Base-by-base conservation (phyloP, 2,329 filamentous ascomycete genomes). In the Hysterium pulicare region DNA sequence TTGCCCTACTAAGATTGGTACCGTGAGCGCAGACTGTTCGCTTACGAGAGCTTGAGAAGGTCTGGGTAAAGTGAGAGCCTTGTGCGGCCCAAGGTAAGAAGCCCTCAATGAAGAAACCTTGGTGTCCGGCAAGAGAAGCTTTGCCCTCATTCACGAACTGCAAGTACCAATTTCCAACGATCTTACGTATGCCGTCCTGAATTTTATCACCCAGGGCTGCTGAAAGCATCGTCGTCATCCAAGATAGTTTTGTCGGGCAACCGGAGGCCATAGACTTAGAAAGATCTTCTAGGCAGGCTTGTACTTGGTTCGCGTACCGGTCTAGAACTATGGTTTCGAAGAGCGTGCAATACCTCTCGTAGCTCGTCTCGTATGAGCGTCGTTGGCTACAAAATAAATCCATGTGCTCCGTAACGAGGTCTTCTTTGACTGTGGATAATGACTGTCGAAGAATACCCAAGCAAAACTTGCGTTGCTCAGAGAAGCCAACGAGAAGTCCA, bases 301-400 rank as follows among this genome's bases (percentile, higher is more conserved):
- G 53, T 2, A 74, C 67, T 44, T 76, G 73, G 44, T 75, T 75
- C 32, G 70, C 50, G 46, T 76, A 76, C 19, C 73, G 65, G 30
- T 72, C 70, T 16, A 76, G 61, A 6, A 74, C 66, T 13, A 76
- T 68, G 0, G 67, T 75, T 43, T 75, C 72, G 44, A 72, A 75
- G 1, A 75, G 55, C 4, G 64, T 67, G 32, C 67, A 68, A 41
- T 67, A 75, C 23, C 66, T 65, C 5, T 67, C 61, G 46, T 73
- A 75, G 21, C 69, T 64, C 15, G 46, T 46, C 15, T 55, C 32
- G 35, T 61, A 61, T 2, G 37, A 17, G 6, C 33, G 22, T 31
- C 53, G 46, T 13, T 42, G 41, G 3, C 44, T 45, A 13, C 59
- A 33, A 26, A 48, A 23, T 21, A 62, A 47, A 10, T 36, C 33